phyloP scores from a whole-genome alignment of 768 basidiomycete species.

The Boletus edulis region DNA sequence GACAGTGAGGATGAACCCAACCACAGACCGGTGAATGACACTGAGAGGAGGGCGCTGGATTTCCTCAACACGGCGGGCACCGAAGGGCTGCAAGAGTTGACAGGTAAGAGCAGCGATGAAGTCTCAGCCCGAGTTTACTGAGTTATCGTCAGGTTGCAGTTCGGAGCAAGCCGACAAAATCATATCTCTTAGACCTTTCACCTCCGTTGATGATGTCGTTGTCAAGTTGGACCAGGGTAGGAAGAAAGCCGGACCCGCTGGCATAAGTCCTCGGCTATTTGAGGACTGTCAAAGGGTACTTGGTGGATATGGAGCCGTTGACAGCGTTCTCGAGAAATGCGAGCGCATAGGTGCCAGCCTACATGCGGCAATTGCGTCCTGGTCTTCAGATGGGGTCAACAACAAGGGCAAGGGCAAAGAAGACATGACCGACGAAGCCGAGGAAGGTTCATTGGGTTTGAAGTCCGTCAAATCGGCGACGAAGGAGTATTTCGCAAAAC shows the following conservation, averaged over 20 bases:
- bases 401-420: slow-evolving; percentile 40
- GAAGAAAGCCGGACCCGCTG: slow-evolving; percentile 78
- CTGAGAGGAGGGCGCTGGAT: slow-evolving; percentile 54
- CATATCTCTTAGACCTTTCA: slow-evolving; percentile 76
- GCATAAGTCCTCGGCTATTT: slow-evolving; percentile 87
- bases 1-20: slow-evolving; percentile 47
- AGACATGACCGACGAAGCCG: slow-evolving; percentile 37
- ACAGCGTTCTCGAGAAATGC: slow-evolving; percentile 84
- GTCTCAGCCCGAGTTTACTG: slow-evolving; percentile 1
- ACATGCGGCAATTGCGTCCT: slow-evolving; percentile 71
- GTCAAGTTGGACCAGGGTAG: slow-evolving; percentile 79
- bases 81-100: slow-evolving; percentile 71
- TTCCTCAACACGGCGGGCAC: slow-evolving; percentile 65
- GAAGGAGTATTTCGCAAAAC: slow-evolving; percentile 67
- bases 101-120: slow-evolving; percentile 46
- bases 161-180: slow-evolving; percentile 79
- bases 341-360: slow-evolving; percentile 81
- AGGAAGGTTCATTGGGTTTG: slow-evolving; percentile 65
- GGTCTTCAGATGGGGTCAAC: slow-evolving; percentile 46
- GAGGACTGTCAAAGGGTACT: slow-evolving; percentile 88
- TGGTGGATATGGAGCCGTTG: slow-evolving; percentile 82
- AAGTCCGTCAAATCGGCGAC: slow-evolving; percentile 43
- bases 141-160: slow-evolving; percentile 58
- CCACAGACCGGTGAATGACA: slow-evolving; percentile 34
- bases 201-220: slow-evolving; percentile 70